phyloP scores from a whole-genome alignment of 208 protist species.

The Trichomonas tenax region DNA sequence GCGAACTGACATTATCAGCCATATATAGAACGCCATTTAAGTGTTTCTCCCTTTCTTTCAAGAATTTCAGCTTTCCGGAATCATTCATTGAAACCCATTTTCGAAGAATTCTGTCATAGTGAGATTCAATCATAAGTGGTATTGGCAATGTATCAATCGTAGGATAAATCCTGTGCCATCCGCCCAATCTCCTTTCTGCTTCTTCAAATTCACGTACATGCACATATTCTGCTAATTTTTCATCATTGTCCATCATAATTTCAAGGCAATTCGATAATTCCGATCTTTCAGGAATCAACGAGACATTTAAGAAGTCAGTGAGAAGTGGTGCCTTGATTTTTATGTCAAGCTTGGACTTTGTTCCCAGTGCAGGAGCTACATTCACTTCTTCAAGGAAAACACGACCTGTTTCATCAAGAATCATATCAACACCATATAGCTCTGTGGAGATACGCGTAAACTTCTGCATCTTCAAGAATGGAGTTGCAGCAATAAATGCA shows the following conservation, averaged over 20 bases:
- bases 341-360: neutral
- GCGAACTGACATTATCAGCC: neutral
- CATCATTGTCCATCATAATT: neutral
- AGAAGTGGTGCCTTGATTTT: neutral
- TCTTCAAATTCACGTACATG: neutral
- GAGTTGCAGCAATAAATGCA: conserved; percentile 26
- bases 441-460: conserved; percentile 61
- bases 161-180: neutral
- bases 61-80: neutral
- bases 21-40: neutral
- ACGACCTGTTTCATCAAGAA: conserved; percentile 66
- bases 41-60: neutral
- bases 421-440: conserved; percentile 78
- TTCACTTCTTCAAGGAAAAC: conserved; percentile 88
- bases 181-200: neutral
- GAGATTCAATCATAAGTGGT: neutral
- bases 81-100: neutral
- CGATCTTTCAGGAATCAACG: neutral
- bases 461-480: neutral
- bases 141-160: neutral
- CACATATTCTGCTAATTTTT: neutral
- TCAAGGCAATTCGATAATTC: neutral
- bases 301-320: neutral
- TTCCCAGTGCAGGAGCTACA: conserved; percentile 32
- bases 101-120: neutral